Evolutionary conservation across 495 filamentous ascomycete species (phyloP), one percentile per base, ranked within the genome.

Genomic region (Penicillium ucsense): DNA sequence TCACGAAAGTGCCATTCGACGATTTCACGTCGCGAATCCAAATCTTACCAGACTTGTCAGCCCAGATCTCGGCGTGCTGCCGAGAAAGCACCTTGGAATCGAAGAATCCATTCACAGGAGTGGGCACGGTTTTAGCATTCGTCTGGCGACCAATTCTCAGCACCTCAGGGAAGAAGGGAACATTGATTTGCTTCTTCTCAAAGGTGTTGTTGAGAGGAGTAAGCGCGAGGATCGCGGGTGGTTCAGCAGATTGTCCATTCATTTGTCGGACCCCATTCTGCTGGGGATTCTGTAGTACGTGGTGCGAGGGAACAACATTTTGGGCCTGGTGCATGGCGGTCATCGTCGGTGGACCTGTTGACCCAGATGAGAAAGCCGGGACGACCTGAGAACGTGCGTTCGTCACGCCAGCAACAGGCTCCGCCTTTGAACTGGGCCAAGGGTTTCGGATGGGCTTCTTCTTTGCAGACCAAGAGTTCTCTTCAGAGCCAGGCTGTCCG

Each of bases 1-100:
- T 98, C 45, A 98, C 90, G 65, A 98, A 98, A 1, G 92, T 98
- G 36, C 92, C 92, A 57, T 98, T 98, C 3, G 92, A 97, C 4
- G 92, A 97, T 63, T 95, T 97, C 52, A 98, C 85, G 68, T 98
- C 92, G 33, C 89, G 82, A 55, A 98, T 97, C 81, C 83, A 97
- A 45, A 98, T 82, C 59, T 92, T 94, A 9, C 92, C 91, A 52
- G 75, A 77, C 47, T 82, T 76, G 43, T 96, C 89, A 27, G 91
- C 91, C 88, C 88, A 98, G 11, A 97, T 80, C 52, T 98, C 92
- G 10, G 92, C 92, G 67, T 98, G 92, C 64, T 95, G 90, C 49
- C 92, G 76, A 33, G 91, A 96, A 9, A 98, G 78, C 34, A 98
- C 92, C 60, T 98, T 98, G 11, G 89, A 95, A 64, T 98, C 92